Evolutionary conservation across 495 filamentous ascomycete species (phyloP).

Genomic region (Hypomontagnella monticulosa): DNA sequence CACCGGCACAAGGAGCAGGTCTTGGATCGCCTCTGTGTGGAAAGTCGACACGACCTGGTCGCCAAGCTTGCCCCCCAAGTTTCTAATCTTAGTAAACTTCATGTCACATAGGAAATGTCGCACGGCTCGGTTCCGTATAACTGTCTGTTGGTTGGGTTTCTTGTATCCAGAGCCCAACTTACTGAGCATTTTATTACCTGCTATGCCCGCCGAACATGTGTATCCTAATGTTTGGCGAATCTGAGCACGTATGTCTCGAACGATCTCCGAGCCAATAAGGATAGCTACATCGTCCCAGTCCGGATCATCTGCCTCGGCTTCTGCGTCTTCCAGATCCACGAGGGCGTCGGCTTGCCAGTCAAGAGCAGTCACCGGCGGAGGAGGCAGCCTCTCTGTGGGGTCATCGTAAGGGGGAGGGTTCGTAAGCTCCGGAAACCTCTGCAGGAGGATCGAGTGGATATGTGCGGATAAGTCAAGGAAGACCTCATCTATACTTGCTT

Average conservation of each 20-base stretch:
- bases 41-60: conserved; percentile 81
- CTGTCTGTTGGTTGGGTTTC: conserved; percentile 93
- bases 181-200: conserved; percentile 92
- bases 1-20: conserved; percentile 75
- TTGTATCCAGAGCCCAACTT: conserved; percentile 90
- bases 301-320: conserved; percentile 81
- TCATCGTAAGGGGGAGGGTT: conserved; percentile 74
- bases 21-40: conserved; percentile 80
- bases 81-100: conserved; percentile 96
- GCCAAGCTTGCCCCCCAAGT: conserved; percentile 95
- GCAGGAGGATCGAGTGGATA: conserved; percentile 76
- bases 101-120: conserved; percentile 82
- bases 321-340: conserved; percentile 75
- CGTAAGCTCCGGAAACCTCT: conserved; percentile 79
- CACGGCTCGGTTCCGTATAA: conserved; percentile 84
- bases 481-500: conserved; percentile 90
- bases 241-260: conserved; percentile 73
- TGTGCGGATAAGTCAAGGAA: conserved; percentile 91
- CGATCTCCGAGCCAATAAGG: conserved; percentile 85
- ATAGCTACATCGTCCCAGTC: conserved; percentile 98
- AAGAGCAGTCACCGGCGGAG: conserved; percentile 76
- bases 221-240: conserved; percentile 78
- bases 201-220: conserved; percentile 89
- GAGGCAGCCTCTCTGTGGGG: conserved; percentile 73
- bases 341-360: conserved; percentile 85